A percentile compares a stretch with the other conserved stretches of the same genome.
phyloP scores from a whole-genome alignment of 2,329 filamentous ascomycete species.

The Ustulina deusta region DNA sequence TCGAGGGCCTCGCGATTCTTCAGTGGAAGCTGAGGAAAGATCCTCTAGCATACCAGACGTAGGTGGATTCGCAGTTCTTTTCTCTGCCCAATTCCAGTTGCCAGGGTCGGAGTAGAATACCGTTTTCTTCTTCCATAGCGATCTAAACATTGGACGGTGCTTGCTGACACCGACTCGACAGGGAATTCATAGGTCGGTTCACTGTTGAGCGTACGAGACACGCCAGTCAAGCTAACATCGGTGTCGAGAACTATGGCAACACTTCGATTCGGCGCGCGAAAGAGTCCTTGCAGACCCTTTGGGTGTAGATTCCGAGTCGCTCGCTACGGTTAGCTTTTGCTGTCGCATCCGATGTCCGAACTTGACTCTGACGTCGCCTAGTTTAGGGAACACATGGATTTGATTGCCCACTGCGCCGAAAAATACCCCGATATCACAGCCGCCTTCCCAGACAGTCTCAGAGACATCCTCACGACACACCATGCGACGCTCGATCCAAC shows the following conservation, averaged over 20 bases:
- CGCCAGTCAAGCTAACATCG: conserved; percentile 53
- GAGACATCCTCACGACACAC: conserved; percentile 82
- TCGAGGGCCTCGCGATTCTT: conserved; percentile 37
- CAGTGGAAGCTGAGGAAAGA: conserved; percentile 42
- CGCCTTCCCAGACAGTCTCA: conserved; percentile 83
- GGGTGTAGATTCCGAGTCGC: conserved; percentile 79
- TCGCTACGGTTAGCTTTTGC: conserved; percentile 68
- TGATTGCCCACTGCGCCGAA: conserved; percentile 92
- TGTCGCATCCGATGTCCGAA: not conserved
- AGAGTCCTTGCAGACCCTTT: conserved; percentile 89
- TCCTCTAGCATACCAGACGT: conserved; percentile 40
- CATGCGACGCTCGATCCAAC: conserved; percentile 86
- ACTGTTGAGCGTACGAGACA: not conserved
- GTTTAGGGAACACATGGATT: conserved; percentile 91
- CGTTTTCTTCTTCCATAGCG: not conserved
- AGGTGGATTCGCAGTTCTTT: conserved; percentile 6
- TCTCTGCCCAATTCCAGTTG: not conserved
- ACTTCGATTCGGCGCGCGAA: conserved; percentile 91
- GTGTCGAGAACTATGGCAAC: conserved; percentile 86
- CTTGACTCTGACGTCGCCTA: conserved; percentile 25
- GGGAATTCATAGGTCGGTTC: conserved; percentile 38
- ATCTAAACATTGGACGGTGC: not conserved
- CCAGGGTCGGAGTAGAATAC: not conserved
- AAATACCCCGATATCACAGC: conserved; percentile 87
- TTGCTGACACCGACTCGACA: conserved; percentile 25